Evolutionary conservation across 495 filamentous ascomycete species (phyloP).

Genomic region (Penicillium atrosanguineum): DNA sequence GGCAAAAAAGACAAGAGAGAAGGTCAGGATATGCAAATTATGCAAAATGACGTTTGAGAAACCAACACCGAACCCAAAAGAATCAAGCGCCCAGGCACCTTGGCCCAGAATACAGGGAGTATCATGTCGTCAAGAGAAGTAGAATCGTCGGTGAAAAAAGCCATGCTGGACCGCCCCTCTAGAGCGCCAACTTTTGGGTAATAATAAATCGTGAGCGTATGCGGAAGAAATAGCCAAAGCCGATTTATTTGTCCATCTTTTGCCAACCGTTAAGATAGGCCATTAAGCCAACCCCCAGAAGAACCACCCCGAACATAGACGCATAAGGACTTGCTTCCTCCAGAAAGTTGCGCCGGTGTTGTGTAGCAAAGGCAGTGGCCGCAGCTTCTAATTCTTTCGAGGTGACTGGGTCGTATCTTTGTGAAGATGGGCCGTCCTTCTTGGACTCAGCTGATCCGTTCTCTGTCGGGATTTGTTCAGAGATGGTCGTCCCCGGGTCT

Average conservation of each 20-base stretch:
- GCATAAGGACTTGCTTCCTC: conserved; percentile 76
- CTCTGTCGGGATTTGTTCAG: conserved; percentile 2
- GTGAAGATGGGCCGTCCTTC: conserved; percentile 18
- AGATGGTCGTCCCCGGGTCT: conserved; percentile 2
- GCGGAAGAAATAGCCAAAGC: conserved; percentile 2
- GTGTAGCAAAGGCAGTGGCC: conserved; percentile 39
- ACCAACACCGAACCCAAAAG: conserved; percentile 18
- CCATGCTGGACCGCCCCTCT: conserved; percentile 13
- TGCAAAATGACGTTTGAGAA: conserved; percentile 19
- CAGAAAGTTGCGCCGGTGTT: conserved; percentile 42
- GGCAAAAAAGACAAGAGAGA: conserved; percentile 26
- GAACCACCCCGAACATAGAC: conserved; percentile 83
- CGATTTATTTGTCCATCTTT: conserved; percentile 58
- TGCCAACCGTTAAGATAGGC: conserved; percentile 90
- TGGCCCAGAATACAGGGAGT: conserved; percentile 16
- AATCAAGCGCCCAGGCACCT: conserved; percentile 9
- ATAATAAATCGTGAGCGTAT: conserved; percentile 16
- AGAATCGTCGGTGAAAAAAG: conserved; percentile 11
- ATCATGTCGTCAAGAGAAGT: conserved; percentile 21
- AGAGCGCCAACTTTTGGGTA: conserved; percentile 16
- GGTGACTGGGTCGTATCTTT: conserved; percentile 18
- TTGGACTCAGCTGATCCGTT: conserved; percentile 12
- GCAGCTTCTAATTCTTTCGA: conserved; percentile 40
- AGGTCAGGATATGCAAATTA: conserved; percentile 30
- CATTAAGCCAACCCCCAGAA: conserved; percentile 90